Conservation (phyloP, 352 stramenopile genomes). For the Globisporangium camurandrum region DNA sequence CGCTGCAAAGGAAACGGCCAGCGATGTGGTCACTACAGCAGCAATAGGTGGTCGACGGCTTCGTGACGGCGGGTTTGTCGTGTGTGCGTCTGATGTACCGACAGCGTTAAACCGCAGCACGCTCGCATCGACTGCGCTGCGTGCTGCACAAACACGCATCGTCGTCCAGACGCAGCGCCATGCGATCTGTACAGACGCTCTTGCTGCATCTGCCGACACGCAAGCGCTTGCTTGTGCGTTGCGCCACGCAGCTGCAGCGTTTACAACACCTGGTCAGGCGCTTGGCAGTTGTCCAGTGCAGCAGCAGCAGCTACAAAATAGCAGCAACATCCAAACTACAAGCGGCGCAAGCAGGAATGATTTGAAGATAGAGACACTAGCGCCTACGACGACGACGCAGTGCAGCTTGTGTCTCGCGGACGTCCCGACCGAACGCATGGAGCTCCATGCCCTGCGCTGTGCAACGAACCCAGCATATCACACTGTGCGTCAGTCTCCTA, state of each 20-base stretch:
- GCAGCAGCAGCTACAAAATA: too few species aligned
- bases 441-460: too few species aligned
- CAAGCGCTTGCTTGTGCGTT: not conserved
- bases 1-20: not conserved
- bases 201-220: not conserved
- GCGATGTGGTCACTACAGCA: too few species aligned
- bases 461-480: too few species aligned
- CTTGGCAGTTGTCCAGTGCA: too few species aligned
- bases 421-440: too few species aligned
- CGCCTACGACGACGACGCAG: too few species aligned
- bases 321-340: too few species aligned
- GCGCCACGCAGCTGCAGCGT: not conserved
- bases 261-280: not conserved
- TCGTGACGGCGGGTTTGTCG: constrained; percentile 10
- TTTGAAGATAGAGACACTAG: too few species aligned
- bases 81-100: not conserved
- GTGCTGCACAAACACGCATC: not conserved
- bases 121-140: not conserved
- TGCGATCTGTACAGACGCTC: not conserved
- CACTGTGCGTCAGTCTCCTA: too few species aligned
- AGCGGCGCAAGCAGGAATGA: too few species aligned
- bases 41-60: constrained; percentile 4
- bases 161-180: not conserved
- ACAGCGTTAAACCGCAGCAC: not conserved
- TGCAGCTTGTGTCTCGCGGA: too few species aligned